Base-by-base conservation (phyloP, 108 stramenopile genomes). In the Pseudonitzschia pungens region DNA sequence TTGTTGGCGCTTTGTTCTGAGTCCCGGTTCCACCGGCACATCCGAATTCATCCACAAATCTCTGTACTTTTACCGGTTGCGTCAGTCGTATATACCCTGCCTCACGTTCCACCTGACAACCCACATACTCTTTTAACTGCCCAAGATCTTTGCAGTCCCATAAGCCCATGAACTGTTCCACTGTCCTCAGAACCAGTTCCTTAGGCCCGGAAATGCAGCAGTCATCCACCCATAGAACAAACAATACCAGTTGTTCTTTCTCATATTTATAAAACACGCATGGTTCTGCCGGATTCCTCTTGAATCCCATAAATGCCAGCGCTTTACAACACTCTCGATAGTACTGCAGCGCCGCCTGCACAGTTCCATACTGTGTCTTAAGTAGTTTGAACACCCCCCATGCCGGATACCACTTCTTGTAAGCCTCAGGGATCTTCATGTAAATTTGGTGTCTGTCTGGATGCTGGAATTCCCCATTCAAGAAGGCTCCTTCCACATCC, bases 51-150 rank as follows among this genome's bases (percentile, higher is more conserved):
- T 36, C 6, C 36, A 36, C 6, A 6, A 79, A 68, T 20, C 72
- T 80, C 28, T 86, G 81, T 1, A 86, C 40, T 27, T 80, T 26
- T 6, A 86, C 84, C 45, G 81, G 78, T 72, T 86, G 84, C 11
- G 77, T 77, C 10, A 86, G 26, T 36, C 70, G 71, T 29, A 83
- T 16, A 42, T 0, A 40, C 54, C 18, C 55, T 20, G n/a, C 28
- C 32, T 22, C 4, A 2, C 64, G 54, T 21, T 78, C 71, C 18
- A 82, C 66, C 43, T 82, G 76, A 59, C 72, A 70, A 7, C 84
- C 81, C n/a, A 85, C 81, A 59, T 85, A 82, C 44, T 80, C 81
- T 16, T 41, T 74, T 45, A 82, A 14, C 1, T 56, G 26, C 2
- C 79, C 76, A 27, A 64, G 42, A 21, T 82, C 76, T 18, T 80